A percentile compares a stretch with the other conserved stretches of the same genome.
These are phyloP conservation scores for Starmerella sp. DNA, from an alignment of 805 yeast species.

Conservation along the genomic window DNA sequence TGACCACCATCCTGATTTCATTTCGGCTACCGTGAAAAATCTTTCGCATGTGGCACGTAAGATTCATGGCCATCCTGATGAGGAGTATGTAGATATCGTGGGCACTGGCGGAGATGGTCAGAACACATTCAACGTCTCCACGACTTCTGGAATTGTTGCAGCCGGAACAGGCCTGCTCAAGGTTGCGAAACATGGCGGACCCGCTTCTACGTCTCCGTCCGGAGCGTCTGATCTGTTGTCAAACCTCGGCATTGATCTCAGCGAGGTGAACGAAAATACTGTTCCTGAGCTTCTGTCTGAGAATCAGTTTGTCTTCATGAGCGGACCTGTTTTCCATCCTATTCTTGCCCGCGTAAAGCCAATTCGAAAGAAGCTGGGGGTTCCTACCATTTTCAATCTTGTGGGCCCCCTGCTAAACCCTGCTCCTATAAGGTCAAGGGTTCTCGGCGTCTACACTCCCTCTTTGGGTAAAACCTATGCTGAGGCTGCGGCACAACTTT, in stretches of 20 bases:
- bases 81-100: slow-evolving; percentile 72
- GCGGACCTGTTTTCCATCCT: slow-evolving; percentile 90
- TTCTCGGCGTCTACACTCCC: slow-evolving; percentile 81
- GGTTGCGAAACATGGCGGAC: slow-evolving; percentile 94
- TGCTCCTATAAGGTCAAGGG: slow-evolving; percentile 63
- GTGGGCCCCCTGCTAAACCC: slow-evolving; percentile 94
- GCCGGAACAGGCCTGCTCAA: slow-evolving; percentile 67
- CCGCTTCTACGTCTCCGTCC: slow-evolving; percentile 83
- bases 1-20: slow-evolving; percentile 69
- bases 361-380: slow-evolving; percentile 65
- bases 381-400: slow-evolving; percentile 89
- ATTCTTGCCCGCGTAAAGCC: slow-evolving; percentile 78
- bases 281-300: slow-evolving; percentile 45
- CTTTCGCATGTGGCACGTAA: slow-evolving; percentile 41
- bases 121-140: slow-evolving; percentile 90
- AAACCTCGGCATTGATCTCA: slow-evolving; percentile 71
- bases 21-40: slow-evolving; percentile 76
- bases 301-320: slow-evolving; percentile 52
- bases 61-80: slow-evolving; percentile 18
- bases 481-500: slow-evolving; percentile 55
- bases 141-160: slow-evolving; percentile 87
- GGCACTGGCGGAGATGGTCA: slow-evolving; percentile 99
- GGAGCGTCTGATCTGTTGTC: slow-evolving; percentile 88
- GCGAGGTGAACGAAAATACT: slow-evolving; percentile 50
- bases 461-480: slow-evolving; percentile 75